These are phyloP conservation scores for Ascoidea asiatica DNA, from an alignment of 805 yeast species.

Conservation along the genomic window DNA sequence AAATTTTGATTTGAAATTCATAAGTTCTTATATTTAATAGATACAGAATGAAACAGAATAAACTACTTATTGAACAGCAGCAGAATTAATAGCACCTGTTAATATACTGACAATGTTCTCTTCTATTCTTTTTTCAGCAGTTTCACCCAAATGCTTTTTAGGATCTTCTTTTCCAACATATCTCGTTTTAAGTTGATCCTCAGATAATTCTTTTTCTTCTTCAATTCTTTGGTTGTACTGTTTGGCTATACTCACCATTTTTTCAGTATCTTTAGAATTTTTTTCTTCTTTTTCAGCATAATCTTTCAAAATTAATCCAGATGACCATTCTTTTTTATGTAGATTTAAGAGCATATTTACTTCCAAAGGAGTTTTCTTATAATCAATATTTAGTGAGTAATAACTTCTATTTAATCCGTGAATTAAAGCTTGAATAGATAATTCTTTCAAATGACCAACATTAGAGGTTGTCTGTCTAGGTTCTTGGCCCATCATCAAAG, in stretches of 20 bases:
- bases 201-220: constrained; percentile 81
- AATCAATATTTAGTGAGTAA: constrained; percentile 89
- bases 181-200: constrained; percentile 84
- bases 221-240: constrained; percentile 80
- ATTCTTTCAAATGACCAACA: constrained; percentile 89
- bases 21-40: too few species aligned
- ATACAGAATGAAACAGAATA: not conserved
- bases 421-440: constrained; percentile 90
- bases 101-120: constrained; percentile 79
- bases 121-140: constrained; percentile 77
- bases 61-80: constrained; percentile 56
- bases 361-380: constrained; percentile 83
- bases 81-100: constrained; percentile 81
- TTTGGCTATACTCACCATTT: constrained; percentile 81
- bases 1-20: too few species aligned
- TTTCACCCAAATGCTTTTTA: constrained; percentile 86
- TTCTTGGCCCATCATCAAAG: constrained; percentile 91
- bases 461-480: constrained; percentile 97
- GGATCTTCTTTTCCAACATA: constrained; percentile 99
- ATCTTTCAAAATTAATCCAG: constrained; percentile 70
- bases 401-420: constrained; percentile 96
- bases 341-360: constrained; percentile 87
- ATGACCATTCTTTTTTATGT: constrained; percentile 93
- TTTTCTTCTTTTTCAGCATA: constrained; percentile 65
- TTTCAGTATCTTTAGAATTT: constrained; percentile 58